Conservation (phyloP, 2,329 filamentous ascomycete species). For the Exophiala oligosperma region DNA sequence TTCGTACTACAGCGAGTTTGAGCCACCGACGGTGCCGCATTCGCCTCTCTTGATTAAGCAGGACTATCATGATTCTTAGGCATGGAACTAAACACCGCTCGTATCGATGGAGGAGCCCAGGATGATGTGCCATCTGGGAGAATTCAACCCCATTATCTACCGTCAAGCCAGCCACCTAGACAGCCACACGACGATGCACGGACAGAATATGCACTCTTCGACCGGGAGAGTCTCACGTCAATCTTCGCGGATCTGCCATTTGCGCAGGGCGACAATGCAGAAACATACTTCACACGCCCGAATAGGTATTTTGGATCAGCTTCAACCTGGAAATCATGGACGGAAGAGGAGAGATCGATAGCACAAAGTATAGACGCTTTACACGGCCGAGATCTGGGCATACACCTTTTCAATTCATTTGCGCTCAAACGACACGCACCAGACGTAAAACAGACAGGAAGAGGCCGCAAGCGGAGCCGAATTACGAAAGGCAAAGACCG, state of each 20-base stretch:
- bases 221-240: slow-evolving; percentile 2
- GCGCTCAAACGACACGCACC: slow-evolving; percentile 58
- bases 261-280: slow-evolving; percentile 14
- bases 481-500: slow-evolving; percentile 15
- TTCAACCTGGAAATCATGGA: slow-evolving; percentile 82
- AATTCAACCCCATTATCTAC: slow-evolving; percentile 5
- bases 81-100: slow-evolving; percentile 16
- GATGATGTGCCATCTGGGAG: neutral
- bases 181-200: neutral
- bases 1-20: too few relatives aligned
- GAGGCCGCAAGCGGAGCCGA: neutral
- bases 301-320: slow-evolving; percentile 71
- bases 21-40: too few relatives aligned
- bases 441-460: neutral
- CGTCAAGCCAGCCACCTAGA: neutral
- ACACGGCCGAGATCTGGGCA: slow-evolving; percentile 65
- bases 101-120: slow-evolving; percentile 5
- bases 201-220: neutral
- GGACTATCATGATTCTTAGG: neutral
- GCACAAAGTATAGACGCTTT: slow-evolving; percentile 63
- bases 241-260: neutral
- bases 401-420: slow-evolving; percentile 79
- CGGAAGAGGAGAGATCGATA: slow-evolving; percentile 74
- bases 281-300: slow-evolving; percentile 47
- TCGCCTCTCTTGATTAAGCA: too few relatives aligned